Conservation (phyloP, 768 basidiomycete species). For the Postia placenta region DNA sequence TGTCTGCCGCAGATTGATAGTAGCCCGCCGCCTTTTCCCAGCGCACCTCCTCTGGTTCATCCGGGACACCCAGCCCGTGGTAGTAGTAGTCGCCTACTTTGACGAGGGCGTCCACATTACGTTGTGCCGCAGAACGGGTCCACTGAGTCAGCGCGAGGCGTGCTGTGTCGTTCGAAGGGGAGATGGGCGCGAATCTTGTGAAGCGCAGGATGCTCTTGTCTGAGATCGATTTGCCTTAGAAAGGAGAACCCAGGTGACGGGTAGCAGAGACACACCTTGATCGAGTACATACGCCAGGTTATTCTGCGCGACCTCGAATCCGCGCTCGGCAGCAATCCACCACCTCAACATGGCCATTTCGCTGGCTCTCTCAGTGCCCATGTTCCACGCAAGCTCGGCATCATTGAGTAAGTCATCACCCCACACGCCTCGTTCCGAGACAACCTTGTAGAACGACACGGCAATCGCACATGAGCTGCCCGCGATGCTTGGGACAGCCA, state of each 20-base stretch:
- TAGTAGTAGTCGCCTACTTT: slow-evolving; percentile 99
- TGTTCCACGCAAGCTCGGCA: slow-evolving; percentile 71
- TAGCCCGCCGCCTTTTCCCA: slow-evolving; percentile 91
- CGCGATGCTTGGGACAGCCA: slow-evolving; percentile 39
- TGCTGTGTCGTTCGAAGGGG: slow-evolving; percentile 80
- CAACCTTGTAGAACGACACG: slow-evolving; percentile 89
- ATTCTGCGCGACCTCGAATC: slow-evolving; percentile 89
- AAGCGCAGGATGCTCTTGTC: slow-evolving; percentile 67
- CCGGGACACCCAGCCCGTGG: slow-evolving; percentile 75
- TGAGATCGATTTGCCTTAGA: slow-evolving; percentile 31
- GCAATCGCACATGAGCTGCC: slow-evolving; percentile 84
- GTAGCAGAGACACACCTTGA: slow-evolving; percentile 54
- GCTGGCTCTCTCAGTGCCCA: slow-evolving; percentile 62
- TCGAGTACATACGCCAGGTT: slow-evolving; percentile 91
- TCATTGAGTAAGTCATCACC: slow-evolving; percentile 76
- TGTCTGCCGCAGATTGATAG: slow-evolving; percentile 92
- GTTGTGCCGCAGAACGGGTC: slow-evolving; percentile 90
- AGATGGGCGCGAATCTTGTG: slow-evolving; percentile 61
- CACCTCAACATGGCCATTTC: slow-evolving; percentile 87
- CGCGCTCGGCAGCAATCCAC: slow-evolving; percentile 93
- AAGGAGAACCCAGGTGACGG: neutral
- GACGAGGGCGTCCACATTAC: slow-evolving; percentile 93
- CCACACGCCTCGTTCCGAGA: slow-evolving; percentile 87
- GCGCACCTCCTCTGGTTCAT: slow-evolving; percentile 55
- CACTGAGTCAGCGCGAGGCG: slow-evolving; percentile 85